A percentile compares a stretch with the other conserved stretches of the same genome.
These are phyloP conservation scores for Cercospora citrullina DNA, from an alignment of 2,329 filamentous ascomycete genomes.

Conservation along the genomic window DNA sequence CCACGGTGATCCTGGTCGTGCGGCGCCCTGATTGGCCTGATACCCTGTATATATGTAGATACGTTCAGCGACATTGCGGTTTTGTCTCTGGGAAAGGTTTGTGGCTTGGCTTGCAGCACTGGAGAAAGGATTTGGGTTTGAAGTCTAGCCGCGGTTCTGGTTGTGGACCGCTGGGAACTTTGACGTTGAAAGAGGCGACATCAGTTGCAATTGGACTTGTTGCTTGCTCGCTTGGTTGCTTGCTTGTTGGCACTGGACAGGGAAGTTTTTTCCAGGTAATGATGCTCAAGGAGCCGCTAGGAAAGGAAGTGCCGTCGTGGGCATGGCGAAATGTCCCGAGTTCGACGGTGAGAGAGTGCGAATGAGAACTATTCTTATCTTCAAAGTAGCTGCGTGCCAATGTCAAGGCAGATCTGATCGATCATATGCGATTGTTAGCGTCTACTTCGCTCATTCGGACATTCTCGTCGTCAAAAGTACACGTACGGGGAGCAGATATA, in stretches of 20 bases:
- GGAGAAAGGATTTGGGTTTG: not conserved
- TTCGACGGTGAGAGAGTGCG: not conserved
- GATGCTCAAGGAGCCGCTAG: slow-evolving; percentile 18
- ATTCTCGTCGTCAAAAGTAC: not conserved
- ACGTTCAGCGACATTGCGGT: slow-evolving; percentile 6
- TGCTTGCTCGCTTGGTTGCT: not conserved
- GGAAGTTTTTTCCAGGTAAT: slow-evolving; percentile 12
- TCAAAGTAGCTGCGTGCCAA: not conserved
- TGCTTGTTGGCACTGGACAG: slow-evolving; percentile 3
- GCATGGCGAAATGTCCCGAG: not conserved
- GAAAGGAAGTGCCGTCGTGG: not conserved
- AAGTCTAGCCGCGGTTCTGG: not conserved
- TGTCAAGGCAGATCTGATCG: not conserved
- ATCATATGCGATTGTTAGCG: not conserved
- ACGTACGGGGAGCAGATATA: not conserved
- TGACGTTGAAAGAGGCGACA: not conserved
- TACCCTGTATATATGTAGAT: slow-evolving; percentile 29
- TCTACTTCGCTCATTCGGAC: not conserved
- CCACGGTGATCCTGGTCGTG: slow-evolving; percentile 22
- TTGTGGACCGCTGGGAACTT: not conserved
- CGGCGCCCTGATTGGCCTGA: not conserved
- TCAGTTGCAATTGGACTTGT: slow-evolving; percentile 2
- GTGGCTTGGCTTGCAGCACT: not conserved
- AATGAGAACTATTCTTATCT: not conserved
- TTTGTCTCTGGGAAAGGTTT: not conserved